A percentile compares a stretch with the other conserved stretches of the same genome.
phyloP scores from a whole-genome alignment of 1,139 yeast genomes.

The Debaryomyces sp. region DNA sequence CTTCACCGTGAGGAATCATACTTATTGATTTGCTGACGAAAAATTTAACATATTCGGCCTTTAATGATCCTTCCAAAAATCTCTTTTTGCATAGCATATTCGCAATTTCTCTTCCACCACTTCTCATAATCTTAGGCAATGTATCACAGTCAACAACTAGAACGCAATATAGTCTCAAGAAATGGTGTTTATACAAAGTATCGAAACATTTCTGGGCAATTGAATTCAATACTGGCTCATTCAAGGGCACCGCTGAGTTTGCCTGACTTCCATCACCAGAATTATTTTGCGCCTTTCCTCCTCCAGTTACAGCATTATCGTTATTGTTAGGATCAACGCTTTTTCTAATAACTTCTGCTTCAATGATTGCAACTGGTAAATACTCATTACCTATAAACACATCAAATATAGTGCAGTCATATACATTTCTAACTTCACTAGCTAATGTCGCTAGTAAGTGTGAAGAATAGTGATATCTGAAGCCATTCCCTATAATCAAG shows the following conservation, averaged over 20 bases:
- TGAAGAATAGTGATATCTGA: slow-evolving; percentile 78
- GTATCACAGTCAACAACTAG: slow-evolving; percentile 80
- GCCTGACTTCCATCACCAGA: slow-evolving; percentile 10
- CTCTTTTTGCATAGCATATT: slow-evolving; percentile 87
- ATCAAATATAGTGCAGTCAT: slow-evolving; percentile 92
- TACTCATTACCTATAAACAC: slow-evolving; percentile 82
- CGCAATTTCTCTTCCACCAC: slow-evolving; percentile 90
- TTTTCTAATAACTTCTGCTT: slow-evolving; percentile 69
- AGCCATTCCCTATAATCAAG: slow-evolving; percentile 38
- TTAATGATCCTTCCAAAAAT: slow-evolving; percentile 74
- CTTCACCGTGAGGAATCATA: slow-evolving; percentile 77
- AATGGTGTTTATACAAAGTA: slow-evolving; percentile 68
- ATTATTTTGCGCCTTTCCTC: slow-evolving; percentile 15
- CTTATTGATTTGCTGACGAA: slow-evolving; percentile 68
- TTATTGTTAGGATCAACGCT: slow-evolving; percentile 26
- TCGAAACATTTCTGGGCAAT: slow-evolving; percentile 77
- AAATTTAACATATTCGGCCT: slow-evolving; percentile 81
- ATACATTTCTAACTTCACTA: slow-evolving; percentile 76
- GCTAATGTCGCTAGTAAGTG: slow-evolving; percentile 83
- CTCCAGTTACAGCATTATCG: slow-evolving; percentile 15
- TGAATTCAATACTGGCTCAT: slow-evolving; percentile 64
- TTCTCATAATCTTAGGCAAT: slow-evolving; percentile 78
- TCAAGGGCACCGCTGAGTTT: slow-evolving; percentile 46
- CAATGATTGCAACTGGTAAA: slow-evolving; percentile 84
- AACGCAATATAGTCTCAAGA: slow-evolving; percentile 79